Evolutionary conservation across 495 filamentous ascomycete genomes (phyloP).

Genomic region (Pyrenula aspistea): DNA sequence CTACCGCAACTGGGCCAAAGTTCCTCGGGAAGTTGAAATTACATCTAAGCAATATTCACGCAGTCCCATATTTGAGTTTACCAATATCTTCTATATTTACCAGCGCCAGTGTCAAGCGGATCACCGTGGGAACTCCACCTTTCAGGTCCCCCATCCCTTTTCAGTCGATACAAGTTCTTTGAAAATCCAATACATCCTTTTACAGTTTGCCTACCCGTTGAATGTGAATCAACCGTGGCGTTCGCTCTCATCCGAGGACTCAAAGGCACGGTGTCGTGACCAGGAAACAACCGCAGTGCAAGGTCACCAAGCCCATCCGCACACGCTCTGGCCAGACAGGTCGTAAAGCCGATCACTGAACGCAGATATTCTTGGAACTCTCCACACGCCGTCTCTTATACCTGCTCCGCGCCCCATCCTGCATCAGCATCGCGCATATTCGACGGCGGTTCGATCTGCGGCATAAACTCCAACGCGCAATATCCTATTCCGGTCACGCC

Average conservation of each 20-base stretch:
- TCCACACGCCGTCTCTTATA: slow-evolving; percentile 32
- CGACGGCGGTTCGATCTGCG: slow-evolving; percentile 89
- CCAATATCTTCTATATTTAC: too few species aligned
- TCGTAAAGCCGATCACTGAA: background rate
- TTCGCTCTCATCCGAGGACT: background rate
- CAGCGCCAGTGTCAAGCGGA: too few species aligned
- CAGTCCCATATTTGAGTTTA: too few species aligned
- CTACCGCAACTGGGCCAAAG: too few species aligned
- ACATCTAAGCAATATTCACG: too few species aligned
- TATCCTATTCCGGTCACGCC: slow-evolving; percentile 70
- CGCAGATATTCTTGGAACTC: background rate
- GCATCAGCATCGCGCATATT: slow-evolving; percentile 93
- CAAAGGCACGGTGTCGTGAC: background rate
- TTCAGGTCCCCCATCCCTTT: too few species aligned
- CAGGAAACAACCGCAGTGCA: background rate
- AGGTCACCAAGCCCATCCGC: background rate
- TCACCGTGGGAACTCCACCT: too few species aligned
- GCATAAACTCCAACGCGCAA: slow-evolving; percentile 79
- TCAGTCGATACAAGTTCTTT: too few species aligned
- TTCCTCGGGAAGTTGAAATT: too few species aligned
- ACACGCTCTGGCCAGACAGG: background rate
- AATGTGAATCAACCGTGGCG: too few species aligned
- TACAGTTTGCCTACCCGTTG: too few species aligned
- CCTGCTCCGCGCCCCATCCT: slow-evolving; percentile 86
- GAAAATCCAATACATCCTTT: too few species aligned